Base-by-base conservation (phyloP, 768 basidiomycete genomes). In the Gymnopilus junonius region DNA sequence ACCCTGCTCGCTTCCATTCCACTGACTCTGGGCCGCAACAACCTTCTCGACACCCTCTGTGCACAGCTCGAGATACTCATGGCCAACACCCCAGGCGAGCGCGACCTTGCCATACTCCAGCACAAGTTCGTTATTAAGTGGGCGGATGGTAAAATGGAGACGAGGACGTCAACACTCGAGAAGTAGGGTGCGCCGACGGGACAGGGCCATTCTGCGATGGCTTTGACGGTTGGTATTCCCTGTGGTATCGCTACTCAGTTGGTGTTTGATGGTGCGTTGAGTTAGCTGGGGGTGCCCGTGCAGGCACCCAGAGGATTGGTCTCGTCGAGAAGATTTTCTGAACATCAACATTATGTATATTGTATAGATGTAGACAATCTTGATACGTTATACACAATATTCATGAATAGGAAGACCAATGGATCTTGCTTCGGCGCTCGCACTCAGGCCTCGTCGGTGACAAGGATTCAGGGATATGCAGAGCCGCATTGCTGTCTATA, bases 51-150 rank as follows among this genome's bases (percentile, higher is more conserved):
- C 77, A 96, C 97, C 4, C 90, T 99, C 63, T 97, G 96, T 74
- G 93, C 87, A 2, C 88, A 84, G 21, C 85, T 99, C 53, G 96
- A 99, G 82, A 86, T 82, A 63, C 84, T 97, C 74, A 97, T 98
- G 93, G 86, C 89, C 76, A 97, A 97, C 78, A 92, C 89, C 65
- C 78, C 82, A 48, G 94, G 93, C 65, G 95, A 99, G 78, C 90
- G 94, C 11, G 97, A 99, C 76, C 86, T 99, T 64, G 93, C 99
- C 64, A 94, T 99, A 89, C 87, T 99, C 58, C 97, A 98, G 79
- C 97, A 99, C 86, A 97, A 96, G 82, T 99, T 99, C 74, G 79
- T 94, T 68, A 89, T 99, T 37, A 89, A 95, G 73, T 92, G 91
- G 86, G 82, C 85, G 34, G 94, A 98, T 71, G 95, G 97, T 50